phyloP scores from a whole-genome alignment of 179 eudicot genomes.

The Silene noctiflora region DNA sequence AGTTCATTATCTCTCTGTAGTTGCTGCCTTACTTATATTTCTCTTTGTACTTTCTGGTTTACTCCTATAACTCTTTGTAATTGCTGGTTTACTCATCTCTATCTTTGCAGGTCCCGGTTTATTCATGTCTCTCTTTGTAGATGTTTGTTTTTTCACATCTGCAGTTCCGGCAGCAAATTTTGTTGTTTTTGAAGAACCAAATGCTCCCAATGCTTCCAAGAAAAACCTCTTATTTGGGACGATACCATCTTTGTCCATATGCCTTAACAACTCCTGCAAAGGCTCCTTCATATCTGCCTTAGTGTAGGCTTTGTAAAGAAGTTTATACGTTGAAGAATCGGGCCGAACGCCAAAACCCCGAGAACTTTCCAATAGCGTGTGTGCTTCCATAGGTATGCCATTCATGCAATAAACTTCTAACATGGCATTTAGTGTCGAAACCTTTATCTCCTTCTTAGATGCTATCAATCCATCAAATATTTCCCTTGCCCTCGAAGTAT shows the following conservation, averaged over 20 bases:
- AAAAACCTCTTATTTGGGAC: conserved; percentile 87
- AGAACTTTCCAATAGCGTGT: conserved; percentile 51
- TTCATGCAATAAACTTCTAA: conserved; percentile 86
- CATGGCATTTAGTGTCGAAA: conserved; percentile 86
- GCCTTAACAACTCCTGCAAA: conserved; percentile 47
- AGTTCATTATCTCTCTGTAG: neutral
- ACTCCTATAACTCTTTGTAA: neutral
- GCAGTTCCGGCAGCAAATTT: conserved; percentile 31
- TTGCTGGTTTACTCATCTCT: neutral
- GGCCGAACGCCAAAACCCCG: conserved; percentile 36
- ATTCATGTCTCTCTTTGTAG: neutral
- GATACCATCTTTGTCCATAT: conserved; percentile 82
- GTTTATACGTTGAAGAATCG: conserved; percentile 77
- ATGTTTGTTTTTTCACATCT: conserved; percentile 17
- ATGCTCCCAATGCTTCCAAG: conserved; percentile 78
- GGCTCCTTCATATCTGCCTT: conserved; percentile 77
- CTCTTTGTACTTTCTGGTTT: conserved; percentile 27
- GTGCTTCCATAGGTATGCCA: conserved; percentile 74
- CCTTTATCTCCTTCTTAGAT: conserved; percentile 55
- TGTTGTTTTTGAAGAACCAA: conserved; percentile 43
- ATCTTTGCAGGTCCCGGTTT: neutral
- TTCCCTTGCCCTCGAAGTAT: conserved; percentile 69
- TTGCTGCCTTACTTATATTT: conserved; percentile 10
- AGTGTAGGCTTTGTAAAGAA: conserved; percentile 88
- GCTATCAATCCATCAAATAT: conserved; percentile 51